Base-by-base conservation (phyloP, 2,329 filamentous ascomycete species). In the Alternaria angustiovoidea region DNA sequence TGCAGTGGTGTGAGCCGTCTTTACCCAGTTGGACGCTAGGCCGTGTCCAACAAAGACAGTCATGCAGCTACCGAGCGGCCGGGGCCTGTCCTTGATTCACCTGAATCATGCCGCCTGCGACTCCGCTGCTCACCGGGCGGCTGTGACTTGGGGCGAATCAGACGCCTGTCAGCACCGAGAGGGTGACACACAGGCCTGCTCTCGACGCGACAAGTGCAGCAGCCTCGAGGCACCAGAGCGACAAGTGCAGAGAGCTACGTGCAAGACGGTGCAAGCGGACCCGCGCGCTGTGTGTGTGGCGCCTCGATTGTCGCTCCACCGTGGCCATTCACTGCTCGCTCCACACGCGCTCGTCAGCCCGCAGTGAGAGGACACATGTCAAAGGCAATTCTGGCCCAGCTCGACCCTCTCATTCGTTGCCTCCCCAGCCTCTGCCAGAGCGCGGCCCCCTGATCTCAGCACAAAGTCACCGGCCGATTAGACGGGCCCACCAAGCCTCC, bases 151-250 rank as follows among this genome's bases (percentile, higher is more conserved):
- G 44, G 54, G 54, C 68, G 61, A 71, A 72, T 70, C 63, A 70
- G 51, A 46, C 6, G 54, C 26, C 56, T 32, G 62, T 63, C 62
- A 64, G 64, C 63, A 46, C 42, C 55, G 47, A 26, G 59, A 62
- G 39, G 48, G 68, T 71, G 65, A 71, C 71, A 70, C 71, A 73
- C 67, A 44, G 52, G 39, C 64, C 59, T 61, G 66, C 63, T 65
- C 68, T 69, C 69, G 70, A 73, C 61, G 70, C 69, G 65, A 67
- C 63, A 65, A 66, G 57, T 70, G 69, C 68, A 71, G 68, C 71
- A 72, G 66, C 65, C 64, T 72, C 61, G 66, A 72, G 60, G 61
- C 63, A 63, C 68, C 61, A 63, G 46, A 24, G 53, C 30, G 46
- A 48, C 30, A 32, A 16, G 22, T 49, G 46, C 32, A 49, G 32